These are phyloP conservation scores for Musa troglodytarum DNA, from an alignment of 176 grass and related monocot species.

Conservation along the genomic window DNA sequence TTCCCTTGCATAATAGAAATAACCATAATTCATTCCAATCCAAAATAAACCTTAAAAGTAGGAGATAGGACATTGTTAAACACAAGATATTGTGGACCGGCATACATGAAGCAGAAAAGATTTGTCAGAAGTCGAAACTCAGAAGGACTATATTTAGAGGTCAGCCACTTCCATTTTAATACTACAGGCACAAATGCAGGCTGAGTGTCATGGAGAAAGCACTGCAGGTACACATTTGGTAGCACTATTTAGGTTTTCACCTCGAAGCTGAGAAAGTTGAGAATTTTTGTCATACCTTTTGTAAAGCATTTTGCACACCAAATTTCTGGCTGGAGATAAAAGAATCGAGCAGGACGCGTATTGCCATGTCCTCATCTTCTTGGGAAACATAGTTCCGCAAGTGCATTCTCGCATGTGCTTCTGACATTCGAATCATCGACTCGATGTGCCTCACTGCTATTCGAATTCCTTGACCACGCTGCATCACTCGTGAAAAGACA, in stretches of 20 bases:
- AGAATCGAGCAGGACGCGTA: constrained; percentile 89
- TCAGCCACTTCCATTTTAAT: too few species aligned
- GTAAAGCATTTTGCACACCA: constrained; percentile 90
- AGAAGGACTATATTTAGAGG: too few species aligned
- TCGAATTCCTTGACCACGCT: constrained; percentile 91
- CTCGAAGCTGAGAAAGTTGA: not conserved
- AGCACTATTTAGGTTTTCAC: not conserved
- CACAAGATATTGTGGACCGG: too few species aligned
- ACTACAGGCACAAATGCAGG: too few species aligned
- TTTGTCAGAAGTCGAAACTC: not conserved
- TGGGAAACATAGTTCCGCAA: constrained; percentile 78
- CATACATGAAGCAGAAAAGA: not conserved
- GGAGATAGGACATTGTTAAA: too few species aligned
- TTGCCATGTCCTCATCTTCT: constrained; percentile 98
- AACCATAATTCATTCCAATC: too few species aligned
- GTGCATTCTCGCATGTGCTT: constrained; percentile 96
- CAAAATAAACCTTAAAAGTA: too few species aligned
- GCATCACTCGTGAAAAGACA: constrained; percentile 27
- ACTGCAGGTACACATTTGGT: not conserved
- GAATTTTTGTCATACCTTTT: constrained; percentile 51
- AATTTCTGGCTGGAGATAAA: constrained; percentile 97
- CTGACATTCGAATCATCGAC: constrained; percentile 95
- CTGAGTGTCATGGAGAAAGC: too few species aligned
- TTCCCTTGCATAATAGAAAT: too few species aligned
- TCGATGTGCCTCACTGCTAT: constrained; percentile 99